Evolutionary conservation across 345 rosid genomes (phyloP), one percentile per base, ranked within the genome.

Genomic region (Reutealis trisperma): DNA sequence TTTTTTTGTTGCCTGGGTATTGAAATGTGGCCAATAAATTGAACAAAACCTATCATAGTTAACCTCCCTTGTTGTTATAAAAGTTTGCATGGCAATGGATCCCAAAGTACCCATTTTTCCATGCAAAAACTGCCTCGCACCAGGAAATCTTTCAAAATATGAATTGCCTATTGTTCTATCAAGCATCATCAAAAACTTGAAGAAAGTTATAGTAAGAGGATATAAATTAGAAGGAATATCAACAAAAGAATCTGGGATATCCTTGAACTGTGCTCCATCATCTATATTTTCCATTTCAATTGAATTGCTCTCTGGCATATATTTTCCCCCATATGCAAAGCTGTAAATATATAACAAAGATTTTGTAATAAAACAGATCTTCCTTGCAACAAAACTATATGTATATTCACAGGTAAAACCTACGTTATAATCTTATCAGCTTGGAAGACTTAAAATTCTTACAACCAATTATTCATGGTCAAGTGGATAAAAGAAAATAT

Each of bases 141-240:
- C 85, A 13, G 74, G 79, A 59, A 88, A 90, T 76, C 85, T 84
- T 32, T 83, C 78, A 57, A 90, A 88, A 74, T 78, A 90, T 3
- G 92, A 85, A 49, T 52, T 80, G 3, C 88, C 92, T 12, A 88
- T 21, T 2, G 89, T 81, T 27, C 83, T 86, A 74, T 90, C 92
- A 59, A 90, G 88, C 92, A 88, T 90, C 84, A 84, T 82, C 77
- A 90, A 63, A 70, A 90, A 86, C 79, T 86, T 90, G 8, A 64
- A 77, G 55, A 88, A 87, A 25, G 92, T 87, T 61, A 88, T 82
- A 18, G 87, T 78, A 32, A 90, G 88, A 24, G 92, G 93, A 72
- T 72, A 88, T 11, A 75, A 67, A 27, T 63, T 59, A 1, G 77
- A 44, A 37, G 84, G 80, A 68, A 86, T 76, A 12, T 78, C 85